Percentiles rank a stretch among this genome's conserved stretches.
Evolutionary conservation across 2,329 filamentous ascomycete species (phyloP).

Genomic region (Pseudogymnoascus sp.): DNA sequence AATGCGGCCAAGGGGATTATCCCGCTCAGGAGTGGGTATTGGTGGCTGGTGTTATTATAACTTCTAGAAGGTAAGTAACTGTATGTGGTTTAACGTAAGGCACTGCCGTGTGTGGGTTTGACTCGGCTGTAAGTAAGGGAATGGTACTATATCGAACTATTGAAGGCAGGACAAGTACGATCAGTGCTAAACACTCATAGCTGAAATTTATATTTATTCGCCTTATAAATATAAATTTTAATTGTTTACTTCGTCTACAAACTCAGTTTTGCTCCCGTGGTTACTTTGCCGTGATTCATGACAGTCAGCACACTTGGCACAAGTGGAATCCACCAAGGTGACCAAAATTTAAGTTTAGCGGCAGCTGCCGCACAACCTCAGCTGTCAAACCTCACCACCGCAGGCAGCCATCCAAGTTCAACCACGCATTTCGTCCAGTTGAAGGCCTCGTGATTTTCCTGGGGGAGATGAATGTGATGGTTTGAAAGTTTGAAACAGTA

Average conservation of each 20-base stretch:
- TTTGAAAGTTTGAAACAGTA: not conserved
- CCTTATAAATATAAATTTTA: not conserved
- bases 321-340: constrained; percentile 2
- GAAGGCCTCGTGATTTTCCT: not conserved
- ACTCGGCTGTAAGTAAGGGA: not conserved
- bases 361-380: constrained; percentile 5
- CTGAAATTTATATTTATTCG: not conserved
- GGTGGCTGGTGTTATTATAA: not conserved
- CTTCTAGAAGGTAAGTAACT: not conserved
- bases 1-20: not conserved
- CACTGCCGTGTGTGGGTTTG: not conserved
- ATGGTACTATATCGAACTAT: not conserved
- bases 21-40: not conserved
- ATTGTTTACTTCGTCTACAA: not conserved
- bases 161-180: not conserved
- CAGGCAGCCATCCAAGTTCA: not conserved
- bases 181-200: not conserved
- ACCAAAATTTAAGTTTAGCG: constrained; percentile 3
- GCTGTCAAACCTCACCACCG: not conserved
- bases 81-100: not conserved
- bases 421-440: not conserved
- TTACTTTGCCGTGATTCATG: not conserved
- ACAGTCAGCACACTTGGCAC: not conserved
- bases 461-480: not conserved
- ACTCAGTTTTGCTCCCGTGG: not conserved